Evolutionary conservation across 352 stramenopile genomes (phyloP), one percentile per base, ranked within the genome.

Genomic region (Globisporangium parvum): DNA sequence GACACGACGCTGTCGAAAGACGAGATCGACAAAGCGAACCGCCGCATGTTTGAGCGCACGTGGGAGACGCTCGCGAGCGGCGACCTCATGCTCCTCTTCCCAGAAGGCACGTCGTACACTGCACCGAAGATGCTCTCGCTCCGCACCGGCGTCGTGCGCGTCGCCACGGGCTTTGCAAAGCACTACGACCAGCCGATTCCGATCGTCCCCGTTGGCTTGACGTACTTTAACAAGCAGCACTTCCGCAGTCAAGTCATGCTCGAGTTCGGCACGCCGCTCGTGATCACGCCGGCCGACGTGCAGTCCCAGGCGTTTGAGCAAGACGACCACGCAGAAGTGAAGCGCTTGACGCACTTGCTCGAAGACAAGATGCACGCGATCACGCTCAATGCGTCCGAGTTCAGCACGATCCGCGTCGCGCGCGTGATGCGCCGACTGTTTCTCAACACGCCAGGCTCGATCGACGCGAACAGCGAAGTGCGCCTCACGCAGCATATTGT

Each of bases 161-260:
- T 88, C 6, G 80, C 80, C 26, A 85, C 73, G 44, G 80, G 80
- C 44, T 91, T 91, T 39, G 78, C 60, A 14, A 82, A 84, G 61
- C 61, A 81, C 20, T 85, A 88, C 62, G 70, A 88, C 57, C 76
- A 80, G 35, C 63, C 77, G 17, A 85, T 91, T 41, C 75, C 77
- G 35, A 82, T 91, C 55, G 62, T 91, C 24, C 80, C 80, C 0
- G 57, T 91, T 1, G 80, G 80, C 2, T 66, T 91, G 44, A 91
- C 77, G 52, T 91, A 91, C 64, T 91, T 91, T 65, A 91, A 88
- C 62, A 91, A 91, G 62, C 74, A 88, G 45, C 80, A 78, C 51
- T 91, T 91, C 56, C 72, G 80, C 42, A 85, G 77, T 54, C 73
- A 88, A 59, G 71, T 88, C 52, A 73, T 77, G 65, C 42, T 91